Conservation (phyloP, 495 filamentous ascomycete species). For the Hypoxylon subgilvum region DNA sequence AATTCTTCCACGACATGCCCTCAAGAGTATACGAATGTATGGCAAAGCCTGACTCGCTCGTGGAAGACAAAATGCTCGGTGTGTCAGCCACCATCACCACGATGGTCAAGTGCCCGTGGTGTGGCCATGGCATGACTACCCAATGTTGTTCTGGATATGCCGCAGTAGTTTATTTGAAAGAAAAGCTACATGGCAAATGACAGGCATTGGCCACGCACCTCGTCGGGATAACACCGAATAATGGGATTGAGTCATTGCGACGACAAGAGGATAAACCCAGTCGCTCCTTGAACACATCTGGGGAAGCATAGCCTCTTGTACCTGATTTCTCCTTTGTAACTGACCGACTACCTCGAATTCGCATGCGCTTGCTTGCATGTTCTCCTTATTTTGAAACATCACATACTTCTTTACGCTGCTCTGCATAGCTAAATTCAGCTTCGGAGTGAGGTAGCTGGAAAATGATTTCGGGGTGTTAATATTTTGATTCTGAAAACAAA, state of each 20-base stretch:
- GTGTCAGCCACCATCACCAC: constrained; percentile 61
- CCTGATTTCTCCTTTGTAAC: constrained; percentile 13
- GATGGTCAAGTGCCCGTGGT: constrained; percentile 77
- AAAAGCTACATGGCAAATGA: constrained; percentile 63
- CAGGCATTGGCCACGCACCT: background rate
- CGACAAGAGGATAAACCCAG: background rate
- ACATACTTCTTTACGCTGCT: background rate
- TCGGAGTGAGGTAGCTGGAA: constrained; percentile 15
- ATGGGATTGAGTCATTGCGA: background rate
- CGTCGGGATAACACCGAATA: background rate
- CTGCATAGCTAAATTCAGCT: constrained; percentile 16
- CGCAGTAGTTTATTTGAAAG: constrained; percentile 70
- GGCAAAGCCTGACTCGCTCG: constrained; percentile 65
- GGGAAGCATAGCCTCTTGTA: background rate
- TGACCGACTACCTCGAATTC: background rate
- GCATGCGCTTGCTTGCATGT: constrained; percentile 22
- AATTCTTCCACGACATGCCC: constrained; percentile 82
- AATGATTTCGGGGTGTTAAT: background rate
- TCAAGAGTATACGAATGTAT: constrained; percentile 76
- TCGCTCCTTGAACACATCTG: constrained; percentile 3
- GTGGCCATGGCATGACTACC: constrained; percentile 73
- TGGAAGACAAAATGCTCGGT: constrained; percentile 54
- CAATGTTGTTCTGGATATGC: constrained; percentile 76
- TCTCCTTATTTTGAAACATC: constrained; percentile 6
- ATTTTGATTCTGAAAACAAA: constrained; percentile 13